Base-by-base conservation (phyloP, 1,284 basidiomycete species). In the Apiotrichum sp. region DNA sequence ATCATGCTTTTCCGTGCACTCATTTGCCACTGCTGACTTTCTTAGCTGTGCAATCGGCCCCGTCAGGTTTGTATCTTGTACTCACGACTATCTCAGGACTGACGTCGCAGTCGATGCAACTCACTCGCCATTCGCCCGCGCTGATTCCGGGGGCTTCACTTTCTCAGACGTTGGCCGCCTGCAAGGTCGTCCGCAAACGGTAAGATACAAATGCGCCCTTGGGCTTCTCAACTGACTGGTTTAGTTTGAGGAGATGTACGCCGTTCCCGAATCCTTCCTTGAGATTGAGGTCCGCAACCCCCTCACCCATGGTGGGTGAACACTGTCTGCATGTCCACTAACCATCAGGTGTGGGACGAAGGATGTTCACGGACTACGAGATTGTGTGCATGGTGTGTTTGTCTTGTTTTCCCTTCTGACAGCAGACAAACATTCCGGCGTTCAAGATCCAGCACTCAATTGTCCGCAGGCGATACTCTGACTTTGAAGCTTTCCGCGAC, bases 331-430 rank as follows among this genome's bases (percentile, higher is more conserved):
- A n/a, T n/a, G n/a, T n/a, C n/a, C n/a, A n/a, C n/a, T 41, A 10
- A 16, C 48, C 31, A 50, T 50, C n/a, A 93, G 90, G 90, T 39
- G 91, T 92, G 69, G 92, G 93, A 38, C 81, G 95, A 66, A 97
- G 97, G 81, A 96, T 95, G 92, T 98, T 90, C 76, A 99, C 95
- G 47, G 93, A 98, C 81, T 98, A 98, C 72, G 95, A 99, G 79
- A 88, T 99, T 63, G 87, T 97, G 52, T 97, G 93, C 82, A 91
- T 93, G 84, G 93, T 89, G 62, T 57, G 82, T 74, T 36, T 6
- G 35, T 36, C 7, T 36, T 36, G 7, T n/a, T 31, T 38, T 46
- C 3, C 3, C 13, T 11, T 29, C 59, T 59, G 38, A 59, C 39
- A 14, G 13, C 65, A 97, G 88, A 98, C 95, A 64, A 98, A 98